Conservation (phyloP, 2,329 filamentous ascomycete species). For the Zymoseptoria ardabiliae region DNA sequence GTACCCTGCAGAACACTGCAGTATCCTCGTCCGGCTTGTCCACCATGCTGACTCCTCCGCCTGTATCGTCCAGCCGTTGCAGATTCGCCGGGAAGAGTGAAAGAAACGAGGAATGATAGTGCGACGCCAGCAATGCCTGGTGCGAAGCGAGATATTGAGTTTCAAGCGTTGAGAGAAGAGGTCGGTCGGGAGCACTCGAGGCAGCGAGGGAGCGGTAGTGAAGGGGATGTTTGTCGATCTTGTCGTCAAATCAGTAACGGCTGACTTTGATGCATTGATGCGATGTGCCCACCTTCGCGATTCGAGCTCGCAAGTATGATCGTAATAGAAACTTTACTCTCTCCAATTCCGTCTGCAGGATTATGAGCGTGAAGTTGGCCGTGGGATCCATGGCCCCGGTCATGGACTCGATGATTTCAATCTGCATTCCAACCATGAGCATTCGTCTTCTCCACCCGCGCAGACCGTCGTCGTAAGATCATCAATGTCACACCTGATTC, state of each 20-base stretch:
- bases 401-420: slow-evolving; percentile 45
- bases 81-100: slow-evolving; percentile 69
- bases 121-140: slow-evolving; percentile 72
- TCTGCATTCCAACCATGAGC: slow-evolving; percentile 14
- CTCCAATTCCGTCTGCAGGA: slow-evolving; percentile 93
- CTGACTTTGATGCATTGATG: no score
- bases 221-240: slow-evolving; percentile 71
- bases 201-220: slow-evolving; percentile 55
- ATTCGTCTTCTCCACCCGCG: neutral
- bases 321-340: slow-evolving; percentile 86
- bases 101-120: slow-evolving; percentile 82
- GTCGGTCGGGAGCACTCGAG: slow-evolving; percentile 26
- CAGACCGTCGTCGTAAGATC: neutral
- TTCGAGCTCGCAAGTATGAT: slow-evolving; percentile 72
- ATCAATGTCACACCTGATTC: slow-evolving; percentile 14
- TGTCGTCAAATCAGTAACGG: neutral
- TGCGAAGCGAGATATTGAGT: slow-evolving; percentile 76
- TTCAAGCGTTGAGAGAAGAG: slow-evolving; percentile 64
- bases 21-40: slow-evolving; percentile 74
- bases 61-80: slow-evolving; percentile 82
- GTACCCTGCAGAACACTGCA: slow-evolving; percentile 74
- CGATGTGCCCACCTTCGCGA: no score
- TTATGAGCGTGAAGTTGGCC: slow-evolving; percentile 85
- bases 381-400: slow-evolving; percentile 82
- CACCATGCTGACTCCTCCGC: slow-evolving; percentile 86